Evolutionary conservation across 2,329 filamentous ascomycete genomes (phyloP), one percentile per base, ranked within the genome.

Genomic region (Paraconiothyrium sp.): DNA sequence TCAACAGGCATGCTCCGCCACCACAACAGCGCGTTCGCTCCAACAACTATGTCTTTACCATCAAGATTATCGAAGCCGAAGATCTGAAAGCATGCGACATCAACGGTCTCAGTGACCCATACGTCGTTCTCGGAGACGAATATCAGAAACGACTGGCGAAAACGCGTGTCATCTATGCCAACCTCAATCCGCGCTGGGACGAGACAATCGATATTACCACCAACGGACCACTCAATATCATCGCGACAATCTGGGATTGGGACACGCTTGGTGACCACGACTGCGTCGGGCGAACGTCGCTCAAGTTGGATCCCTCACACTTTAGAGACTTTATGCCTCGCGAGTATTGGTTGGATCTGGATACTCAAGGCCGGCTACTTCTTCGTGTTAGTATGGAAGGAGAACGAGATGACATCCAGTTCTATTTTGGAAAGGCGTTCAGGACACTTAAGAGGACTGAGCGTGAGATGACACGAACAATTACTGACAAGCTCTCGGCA

Each of bases 61-160:
- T 99, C 80, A 99, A 99, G 81, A 94, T 99, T 61, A 94, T 99
- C 30, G 95, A 99, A 79, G 95, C 92, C 9, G 95, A 99, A 80
- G 95, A 99, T 72, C 84, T 99, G 70, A 98, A 98, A 80, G 93
- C 95, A n/a, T 98, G 95, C 76, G 95, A 99, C 78, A 90, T 97
- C 69, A 96, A 92, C 71, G 95, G 95, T 39, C 88, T 91, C 67
- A 98, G 94, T 76, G 95, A 99, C 80, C 95, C 95, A 0, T 99
- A 99, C 73, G 93, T 99, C 34, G 94, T 99, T 16, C 88, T 99
- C 65, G 92, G 94, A 50, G 95, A 99, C 73, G 95, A 99, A 78
- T 98, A 97, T 75, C 94, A 98, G 78, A 98, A 98, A 80, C 91
- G 95, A 35, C 86, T 99, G 57, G 91, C 93, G 67, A 98, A 98